Evolutionary conservation across 306 rosid genomes (phyloP).

Genomic region (Cajanus cajan): DNA sequence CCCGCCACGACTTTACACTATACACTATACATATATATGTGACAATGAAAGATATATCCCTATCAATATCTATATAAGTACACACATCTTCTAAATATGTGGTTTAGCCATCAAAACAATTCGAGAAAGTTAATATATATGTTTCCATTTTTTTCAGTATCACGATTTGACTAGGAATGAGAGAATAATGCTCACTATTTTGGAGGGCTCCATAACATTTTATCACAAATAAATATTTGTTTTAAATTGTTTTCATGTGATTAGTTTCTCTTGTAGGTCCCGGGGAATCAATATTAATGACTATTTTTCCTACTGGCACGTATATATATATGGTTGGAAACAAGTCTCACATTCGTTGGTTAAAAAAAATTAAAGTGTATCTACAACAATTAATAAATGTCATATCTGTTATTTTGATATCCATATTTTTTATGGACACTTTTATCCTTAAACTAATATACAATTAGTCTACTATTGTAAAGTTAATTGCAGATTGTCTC

Average conservation of each 20-base stretch:
- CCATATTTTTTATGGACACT: too few relatives aligned
- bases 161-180: neutral
- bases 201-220: too few relatives aligned
- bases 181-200: neutral
- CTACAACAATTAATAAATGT: too few relatives aligned
- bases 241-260: too few relatives aligned
- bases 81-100: conserved; percentile 25
- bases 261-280: too few relatives aligned
- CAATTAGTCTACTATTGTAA: too few relatives aligned
- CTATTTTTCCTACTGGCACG: neutral
- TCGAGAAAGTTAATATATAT: neutral
- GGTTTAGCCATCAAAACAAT: conserved; percentile 26
- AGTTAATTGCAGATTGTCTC: too few relatives aligned
- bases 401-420: too few relatives aligned
- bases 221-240: too few relatives aligned
- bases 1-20: conserved; percentile 19
- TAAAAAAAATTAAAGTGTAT: too few relatives aligned
- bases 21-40: neutral
- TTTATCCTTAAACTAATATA: too few relatives aligned
- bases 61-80: conserved; percentile 6
- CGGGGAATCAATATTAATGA: neutral
- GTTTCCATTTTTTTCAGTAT: conserved; percentile 14
- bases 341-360: neutral
- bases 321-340: neutral
- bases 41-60: conserved; percentile 5